These are phyloP conservation scores for Aspergillus saccharolyticus DNA, from an alignment of 495 filamentous ascomycete genomes.

Conservation along the genomic window DNA sequence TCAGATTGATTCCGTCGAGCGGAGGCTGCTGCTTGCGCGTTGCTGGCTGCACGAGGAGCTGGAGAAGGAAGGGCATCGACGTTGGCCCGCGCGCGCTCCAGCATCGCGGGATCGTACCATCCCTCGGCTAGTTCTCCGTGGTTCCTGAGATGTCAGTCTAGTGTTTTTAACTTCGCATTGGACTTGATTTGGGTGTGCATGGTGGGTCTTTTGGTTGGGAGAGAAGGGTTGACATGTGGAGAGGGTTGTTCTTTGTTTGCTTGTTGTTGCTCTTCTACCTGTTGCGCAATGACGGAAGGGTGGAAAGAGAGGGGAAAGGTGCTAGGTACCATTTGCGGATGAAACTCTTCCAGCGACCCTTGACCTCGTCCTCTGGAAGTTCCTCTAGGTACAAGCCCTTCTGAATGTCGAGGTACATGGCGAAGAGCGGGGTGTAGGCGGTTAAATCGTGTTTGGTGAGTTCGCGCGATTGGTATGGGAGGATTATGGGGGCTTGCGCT, in stretches of 20 bases:
- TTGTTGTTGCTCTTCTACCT: too few species aligned
- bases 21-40: constrained; percentile 18
- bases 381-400: constrained; percentile 64
- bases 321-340: constrained; percentile 68
- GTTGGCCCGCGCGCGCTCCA: constrained; percentile 44
- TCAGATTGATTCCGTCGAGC: constrained; percentile 8
- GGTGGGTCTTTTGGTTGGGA: neutral
- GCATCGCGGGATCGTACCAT: constrained; percentile 79
- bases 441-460: constrained; percentile 63
- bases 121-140: constrained; percentile 84
- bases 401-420: constrained; percentile 84
- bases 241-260: too few species aligned
- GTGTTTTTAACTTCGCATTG: neutral
- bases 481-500: constrained; percentile 26
- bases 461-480: constrained; percentile 62
- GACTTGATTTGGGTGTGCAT: too few species aligned
- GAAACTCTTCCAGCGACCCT: constrained; percentile 93
- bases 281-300: neutral
- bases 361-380: constrained; percentile 62
- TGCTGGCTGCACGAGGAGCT: neutral
- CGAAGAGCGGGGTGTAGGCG: constrained; percentile 66
- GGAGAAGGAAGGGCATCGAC: constrained; percentile 11
- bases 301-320: neutral
- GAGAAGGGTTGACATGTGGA: neutral
- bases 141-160: constrained; percentile 57